These are phyloP conservation scores for Hura crepitans DNA, from an alignment of 441 rosid species.

Conservation along the genomic window DNA sequence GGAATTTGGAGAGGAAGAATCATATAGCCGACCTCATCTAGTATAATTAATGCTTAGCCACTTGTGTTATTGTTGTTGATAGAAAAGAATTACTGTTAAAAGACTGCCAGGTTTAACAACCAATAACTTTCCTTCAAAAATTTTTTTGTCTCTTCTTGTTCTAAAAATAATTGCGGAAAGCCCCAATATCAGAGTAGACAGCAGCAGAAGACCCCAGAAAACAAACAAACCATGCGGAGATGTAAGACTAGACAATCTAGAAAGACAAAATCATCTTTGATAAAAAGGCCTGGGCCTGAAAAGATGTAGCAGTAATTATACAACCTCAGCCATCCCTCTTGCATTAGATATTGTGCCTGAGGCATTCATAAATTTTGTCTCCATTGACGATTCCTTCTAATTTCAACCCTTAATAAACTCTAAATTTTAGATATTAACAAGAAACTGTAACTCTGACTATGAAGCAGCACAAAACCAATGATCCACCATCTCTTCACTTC, in stretches of 20 bases:
- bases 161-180: background rate
- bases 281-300: no score
- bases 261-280: no score
- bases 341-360: background rate
- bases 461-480: no score
- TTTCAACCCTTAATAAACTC: background rate
- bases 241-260: no score
- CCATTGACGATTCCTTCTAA: background rate
- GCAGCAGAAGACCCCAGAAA: no score
- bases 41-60: no score
- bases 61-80: no score
- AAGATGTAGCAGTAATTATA: background rate
- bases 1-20: no score
- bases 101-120: background rate
- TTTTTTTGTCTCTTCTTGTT: constrained; percentile 2
- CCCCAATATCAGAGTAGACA: background rate
- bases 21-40: no score
- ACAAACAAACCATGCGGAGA: no score
- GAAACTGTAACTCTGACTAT: background rate
- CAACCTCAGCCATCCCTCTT: background rate
- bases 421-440: background rate
- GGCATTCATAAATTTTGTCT: background rate
- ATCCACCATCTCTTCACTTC: no score
- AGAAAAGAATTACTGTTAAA: no score
- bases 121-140: background rate